Evolutionary conservation across 768 basidiomycete species (phyloP).

Genomic region (Russula virescens): DNA sequence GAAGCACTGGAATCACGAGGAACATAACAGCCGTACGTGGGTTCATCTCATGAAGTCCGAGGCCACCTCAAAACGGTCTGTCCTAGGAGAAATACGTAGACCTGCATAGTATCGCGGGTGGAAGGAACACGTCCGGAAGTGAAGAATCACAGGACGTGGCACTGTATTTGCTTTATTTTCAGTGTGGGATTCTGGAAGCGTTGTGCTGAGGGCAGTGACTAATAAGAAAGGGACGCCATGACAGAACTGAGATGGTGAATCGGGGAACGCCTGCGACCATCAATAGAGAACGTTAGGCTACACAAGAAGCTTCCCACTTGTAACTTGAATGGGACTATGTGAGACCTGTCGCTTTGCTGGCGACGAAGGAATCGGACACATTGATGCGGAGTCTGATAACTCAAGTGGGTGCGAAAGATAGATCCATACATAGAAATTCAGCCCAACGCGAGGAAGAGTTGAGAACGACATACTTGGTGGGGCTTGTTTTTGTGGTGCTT

Average conservation of each 20-base stretch:
- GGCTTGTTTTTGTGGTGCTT: too few relatives aligned
- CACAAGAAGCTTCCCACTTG: neutral
- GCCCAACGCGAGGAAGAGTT: too few relatives aligned
- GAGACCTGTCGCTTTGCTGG: neutral
- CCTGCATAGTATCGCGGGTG: too few relatives aligned
- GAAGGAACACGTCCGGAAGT: neutral
- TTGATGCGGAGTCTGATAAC: neutral
- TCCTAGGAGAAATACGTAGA: neutral
- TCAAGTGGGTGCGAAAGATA: too few relatives aligned
- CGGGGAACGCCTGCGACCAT: neutral
- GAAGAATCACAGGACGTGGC: neutral
- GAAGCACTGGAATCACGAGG: slow-evolving; percentile 8
- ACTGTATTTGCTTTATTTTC: neutral
- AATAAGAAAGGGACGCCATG: neutral
- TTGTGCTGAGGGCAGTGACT: neutral
- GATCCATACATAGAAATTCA: too few relatives aligned
- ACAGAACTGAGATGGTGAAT: neutral
- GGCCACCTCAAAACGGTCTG: neutral
- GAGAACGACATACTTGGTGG: too few relatives aligned
- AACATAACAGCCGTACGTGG: neutral
- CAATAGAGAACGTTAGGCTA: neutral
- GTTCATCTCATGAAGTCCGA: neutral
- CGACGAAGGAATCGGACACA: neutral
- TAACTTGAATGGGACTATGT: neutral
- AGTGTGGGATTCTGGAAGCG: neutral